phyloP scores from a whole-genome alignment of 169 alveolate genomes.

The Plasmodium relictum region DNA sequence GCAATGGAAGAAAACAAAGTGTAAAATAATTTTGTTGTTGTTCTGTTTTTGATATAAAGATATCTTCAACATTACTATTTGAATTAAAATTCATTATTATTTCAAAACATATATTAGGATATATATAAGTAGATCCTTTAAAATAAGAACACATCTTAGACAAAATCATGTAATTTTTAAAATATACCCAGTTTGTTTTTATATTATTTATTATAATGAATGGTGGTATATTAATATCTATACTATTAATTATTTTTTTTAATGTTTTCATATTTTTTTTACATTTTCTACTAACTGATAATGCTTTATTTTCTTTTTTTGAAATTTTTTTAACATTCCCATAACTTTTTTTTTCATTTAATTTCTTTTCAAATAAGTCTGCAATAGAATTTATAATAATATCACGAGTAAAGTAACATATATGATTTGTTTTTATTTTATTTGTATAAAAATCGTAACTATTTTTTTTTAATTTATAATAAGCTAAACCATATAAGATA shows the following conservation, averaged over 20 bases:
- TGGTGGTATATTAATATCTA: constrained; percentile 48
- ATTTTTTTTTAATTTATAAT: constrained; percentile 46
- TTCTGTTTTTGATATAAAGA: not conserved
- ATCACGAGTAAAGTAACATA: constrained; percentile 38
- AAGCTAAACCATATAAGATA: constrained; percentile 24
- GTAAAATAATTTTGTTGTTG: not conserved
- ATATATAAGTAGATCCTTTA: constrained; percentile 17
- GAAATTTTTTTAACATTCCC: not conserved
- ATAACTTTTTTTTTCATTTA: constrained; percentile 2
- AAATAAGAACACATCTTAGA: constrained; percentile 51
- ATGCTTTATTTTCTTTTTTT: not conserved
- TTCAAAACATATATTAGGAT: constrained; percentile 29
- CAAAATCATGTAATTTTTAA: constrained; percentile 22
- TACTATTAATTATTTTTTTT: constrained; percentile 13
- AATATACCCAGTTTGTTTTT: constrained; percentile 41
- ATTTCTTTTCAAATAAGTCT: constrained; percentile 37
- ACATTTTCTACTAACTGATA: constrained; percentile 9
- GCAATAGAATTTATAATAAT: constrained; percentile 30
- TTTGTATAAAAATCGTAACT: constrained; percentile 40
- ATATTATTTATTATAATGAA: constrained; percentile 38
- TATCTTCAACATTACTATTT: not conserved
- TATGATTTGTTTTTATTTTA: constrained; percentile 17
- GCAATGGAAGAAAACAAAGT: constrained; percentile 21
- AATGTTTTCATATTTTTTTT: constrained; percentile 22
- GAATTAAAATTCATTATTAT: constrained; percentile 35